These are phyloP conservation scores for Evansstolkia leycettana DNA, from an alignment of 495 filamentous ascomycete species.

Conservation along the genomic window DNA sequence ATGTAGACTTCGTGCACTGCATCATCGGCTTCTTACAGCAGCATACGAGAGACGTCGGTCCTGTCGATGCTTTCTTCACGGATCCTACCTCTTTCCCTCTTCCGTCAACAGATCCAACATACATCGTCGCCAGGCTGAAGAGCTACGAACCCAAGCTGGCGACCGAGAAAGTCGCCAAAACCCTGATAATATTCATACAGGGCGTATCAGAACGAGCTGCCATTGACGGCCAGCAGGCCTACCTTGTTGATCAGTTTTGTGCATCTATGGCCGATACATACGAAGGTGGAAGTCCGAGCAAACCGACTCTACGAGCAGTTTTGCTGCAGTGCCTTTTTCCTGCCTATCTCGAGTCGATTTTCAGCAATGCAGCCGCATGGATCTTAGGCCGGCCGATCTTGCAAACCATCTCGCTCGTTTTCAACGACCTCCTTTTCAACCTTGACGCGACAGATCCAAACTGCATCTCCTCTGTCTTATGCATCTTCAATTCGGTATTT, in stretches of 20 bases:
- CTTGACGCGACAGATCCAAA: slow-evolving; percentile 32
- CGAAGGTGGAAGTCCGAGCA: slow-evolving; percentile 29
- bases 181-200: slow-evolving; percentile 51
- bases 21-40: slow-evolving; percentile 55
- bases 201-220: slow-evolving; percentile 51
- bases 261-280: slow-evolving; percentile 40
- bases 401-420: slow-evolving; percentile 30
- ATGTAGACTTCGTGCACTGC: slow-evolving; percentile 55
- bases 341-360: slow-evolving; percentile 45
- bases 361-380: slow-evolving; percentile 42
- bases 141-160: slow-evolving; percentile 49
- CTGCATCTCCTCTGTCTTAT: slow-evolving; percentile 30
- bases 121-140: slow-evolving; percentile 55
- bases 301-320: slow-evolving; percentile 42
- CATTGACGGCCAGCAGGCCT: slow-evolving; percentile 44
- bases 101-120: slow-evolving; percentile 51
- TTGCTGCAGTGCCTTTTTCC: slow-evolving; percentile 50
- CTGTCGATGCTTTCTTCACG: slow-evolving; percentile 56
- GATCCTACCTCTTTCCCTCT: slow-evolving; percentile 53
- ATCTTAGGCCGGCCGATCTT: slow-evolving; percentile 46
- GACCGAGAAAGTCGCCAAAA: slow-evolving; percentile 37
- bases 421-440: slow-evolving; percentile 34
- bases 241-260: slow-evolving; percentile 46
- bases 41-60: slow-evolving; percentile 48
- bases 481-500: slow-evolving; percentile 33